Evolutionary conservation across 768 basidiomycete genomes (phyloP).

Genomic region (Galerina sulciceps): DNA sequence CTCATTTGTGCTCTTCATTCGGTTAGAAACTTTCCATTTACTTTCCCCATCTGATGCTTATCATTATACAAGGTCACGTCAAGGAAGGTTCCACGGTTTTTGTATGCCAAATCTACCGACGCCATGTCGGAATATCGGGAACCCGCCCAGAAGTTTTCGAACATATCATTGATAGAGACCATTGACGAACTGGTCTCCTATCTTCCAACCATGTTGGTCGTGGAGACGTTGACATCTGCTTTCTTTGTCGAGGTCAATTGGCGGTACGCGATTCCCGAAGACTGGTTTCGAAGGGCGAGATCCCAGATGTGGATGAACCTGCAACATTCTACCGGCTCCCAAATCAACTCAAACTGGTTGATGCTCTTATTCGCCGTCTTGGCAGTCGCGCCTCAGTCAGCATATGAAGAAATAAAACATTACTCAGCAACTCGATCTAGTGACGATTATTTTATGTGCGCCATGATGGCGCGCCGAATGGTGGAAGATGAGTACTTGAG

Average conservation of each 20-base stretch:
- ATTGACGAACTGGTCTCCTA: constrained; percentile 37
- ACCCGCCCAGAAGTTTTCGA: constrained; percentile 22
- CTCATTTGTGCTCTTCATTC: constrained; percentile 50
- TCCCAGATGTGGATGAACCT: constrained; percentile 51
- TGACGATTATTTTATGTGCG: constrained; percentile 42
- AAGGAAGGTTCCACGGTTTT: constrained; percentile 34
- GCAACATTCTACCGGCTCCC: constrained; percentile 34
- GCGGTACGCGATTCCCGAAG: constrained; percentile 54
- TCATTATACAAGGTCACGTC: constrained; percentile 36
- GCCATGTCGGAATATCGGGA: constrained; percentile 32
- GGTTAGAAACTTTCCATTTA: constrained; percentile 28
- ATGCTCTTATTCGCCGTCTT: constrained; percentile 53
- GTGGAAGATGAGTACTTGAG: constrained; percentile 49
- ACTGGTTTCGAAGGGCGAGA: constrained; percentile 48
- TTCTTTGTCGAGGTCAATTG: constrained; percentile 54
- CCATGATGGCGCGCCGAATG: constrained; percentile 48
- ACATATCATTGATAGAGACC: constrained; percentile 23
- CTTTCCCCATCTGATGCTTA: background rate
- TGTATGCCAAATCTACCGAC: constrained; percentile 46
- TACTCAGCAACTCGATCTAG: constrained; percentile 15
- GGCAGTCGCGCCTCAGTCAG: constrained; percentile 40
- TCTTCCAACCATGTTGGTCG: constrained; percentile 34
- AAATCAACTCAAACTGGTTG: constrained; percentile 56
- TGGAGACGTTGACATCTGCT: constrained; percentile 37
- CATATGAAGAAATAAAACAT: constrained; percentile 19